Conservation (phyloP, 306 rosid species). For the Senna siamea region DNA sequence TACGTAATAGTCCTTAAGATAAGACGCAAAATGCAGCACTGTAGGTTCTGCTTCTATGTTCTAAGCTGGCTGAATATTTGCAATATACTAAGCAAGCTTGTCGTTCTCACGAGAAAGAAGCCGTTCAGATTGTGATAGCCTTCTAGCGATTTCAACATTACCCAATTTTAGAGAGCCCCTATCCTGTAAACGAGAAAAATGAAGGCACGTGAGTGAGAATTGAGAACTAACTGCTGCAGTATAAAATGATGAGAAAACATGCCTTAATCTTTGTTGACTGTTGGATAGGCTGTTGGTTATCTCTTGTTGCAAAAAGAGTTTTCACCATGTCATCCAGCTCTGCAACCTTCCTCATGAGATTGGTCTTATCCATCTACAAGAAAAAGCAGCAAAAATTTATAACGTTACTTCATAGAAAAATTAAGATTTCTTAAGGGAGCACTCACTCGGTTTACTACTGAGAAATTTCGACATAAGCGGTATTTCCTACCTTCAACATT, state of each 20-base stretch:
- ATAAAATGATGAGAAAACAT: constrained; percentile 17
- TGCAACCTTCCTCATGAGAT: constrained; percentile 61
- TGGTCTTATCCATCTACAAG: constrained; percentile 77
- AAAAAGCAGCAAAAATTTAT: constrained; percentile 36
- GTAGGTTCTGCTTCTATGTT: not conserved
- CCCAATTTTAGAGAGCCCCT: constrained; percentile 44
- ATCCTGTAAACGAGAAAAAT: constrained; percentile 47
- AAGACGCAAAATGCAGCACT: not conserved
- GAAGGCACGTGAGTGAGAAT: constrained; percentile 23
- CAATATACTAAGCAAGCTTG: too few species aligned
- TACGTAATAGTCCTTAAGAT: not conserved
- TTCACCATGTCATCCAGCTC: constrained; percentile 85
- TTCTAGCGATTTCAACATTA: constrained; percentile 52
- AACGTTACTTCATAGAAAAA: not conserved
- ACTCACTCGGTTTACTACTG: not conserved
- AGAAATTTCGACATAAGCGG: constrained; percentile 11
- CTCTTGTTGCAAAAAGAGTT: constrained; percentile 51
- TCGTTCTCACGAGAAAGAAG: constrained; percentile 56
- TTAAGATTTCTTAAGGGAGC: not conserved
- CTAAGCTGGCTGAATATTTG: not conserved
- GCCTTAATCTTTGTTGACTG: constrained; percentile 59
- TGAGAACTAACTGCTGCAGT: not conserved
- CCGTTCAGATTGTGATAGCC: constrained; percentile 65
- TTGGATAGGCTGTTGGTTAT: constrained; percentile 41
- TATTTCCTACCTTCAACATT: constrained; percentile 69